Conservation (phyloP, 164 flowering plant species). For the Hamamelis virginiana region DNA sequence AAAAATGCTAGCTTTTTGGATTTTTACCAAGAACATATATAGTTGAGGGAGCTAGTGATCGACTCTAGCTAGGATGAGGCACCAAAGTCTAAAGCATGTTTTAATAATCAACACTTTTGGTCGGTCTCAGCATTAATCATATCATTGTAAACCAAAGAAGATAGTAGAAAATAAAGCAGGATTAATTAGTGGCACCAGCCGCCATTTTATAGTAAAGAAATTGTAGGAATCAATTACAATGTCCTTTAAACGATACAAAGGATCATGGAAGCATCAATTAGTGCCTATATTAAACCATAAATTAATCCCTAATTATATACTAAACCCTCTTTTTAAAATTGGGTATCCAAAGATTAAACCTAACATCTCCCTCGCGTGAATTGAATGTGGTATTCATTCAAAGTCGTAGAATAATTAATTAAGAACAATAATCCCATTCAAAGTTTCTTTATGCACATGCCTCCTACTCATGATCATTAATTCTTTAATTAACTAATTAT, state of each 20-base stretch:
- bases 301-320: conserved; percentile 16
- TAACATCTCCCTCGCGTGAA: background rate
- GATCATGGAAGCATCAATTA: conserved; percentile 32
- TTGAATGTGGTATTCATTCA: too few relatives aligned
- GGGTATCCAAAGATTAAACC: conserved; percentile 21
- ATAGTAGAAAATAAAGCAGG: conserved; percentile 2
- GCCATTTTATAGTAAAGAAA: conserved; percentile 16
- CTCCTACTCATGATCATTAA: conserved; percentile 4
- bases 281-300: conserved; percentile 26
- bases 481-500: too few relatives aligned
- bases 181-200: conserved; percentile 15
- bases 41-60: too few relatives aligned
- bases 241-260: conserved; percentile 5
- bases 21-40: too few relatives aligned
- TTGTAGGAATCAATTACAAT: conserved; percentile 15
- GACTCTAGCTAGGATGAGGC: too few relatives aligned
- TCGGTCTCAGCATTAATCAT: too few relatives aligned
- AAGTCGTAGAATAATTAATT: background rate
- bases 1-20: too few relatives aligned
- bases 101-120: too few relatives aligned
- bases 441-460: conserved; percentile 16
- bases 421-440: background rate
- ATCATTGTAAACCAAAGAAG: background rate
- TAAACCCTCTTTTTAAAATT: background rate
- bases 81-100: background rate